Percentiles rank a stretch among this genome's conserved stretches.
phyloP scores from a whole-genome alignment of 352 stramenopile genomes.

The Discostella stelligera region DNA sequence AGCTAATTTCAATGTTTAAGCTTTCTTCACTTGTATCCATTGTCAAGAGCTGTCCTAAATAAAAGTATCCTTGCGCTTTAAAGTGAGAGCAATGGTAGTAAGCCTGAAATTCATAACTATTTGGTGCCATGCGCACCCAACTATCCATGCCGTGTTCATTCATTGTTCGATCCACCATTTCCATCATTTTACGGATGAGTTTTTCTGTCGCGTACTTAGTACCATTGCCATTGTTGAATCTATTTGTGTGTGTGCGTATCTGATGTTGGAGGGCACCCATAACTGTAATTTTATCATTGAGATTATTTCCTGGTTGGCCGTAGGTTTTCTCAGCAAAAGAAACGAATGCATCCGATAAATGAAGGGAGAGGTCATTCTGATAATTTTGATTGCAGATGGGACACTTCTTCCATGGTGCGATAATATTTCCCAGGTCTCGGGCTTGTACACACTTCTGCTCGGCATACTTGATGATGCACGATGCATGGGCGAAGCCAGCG shows the following conservation, averaged over 20 bases:
- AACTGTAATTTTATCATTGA: neutral
- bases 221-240: too few species aligned
- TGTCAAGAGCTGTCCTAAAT: neutral
- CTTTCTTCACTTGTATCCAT: neutral
- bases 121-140: neutral
- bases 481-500: conserved; percentile 20
- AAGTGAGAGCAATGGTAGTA: neutral
- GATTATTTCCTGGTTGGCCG: neutral
- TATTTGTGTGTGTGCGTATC: neutral
- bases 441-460: conserved; percentile 17
- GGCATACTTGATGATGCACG: conserved; percentile 21
- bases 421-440: neutral
- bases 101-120: neutral
- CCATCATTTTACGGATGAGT: neutral
- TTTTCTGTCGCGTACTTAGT: too few species aligned
- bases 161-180: neutral
- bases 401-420: conserved; percentile 6
- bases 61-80: neutral
- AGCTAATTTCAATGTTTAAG: neutral
- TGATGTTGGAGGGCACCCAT: neutral
- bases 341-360: conserved; percentile 11
- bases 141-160: neutral
- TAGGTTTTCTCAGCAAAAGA: conserved; percentile 1
- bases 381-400: conserved; percentile 11
- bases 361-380: conserved; percentile 2